Evolutionary conservation across 352 stramenopile genomes (phyloP).

Genomic region (Plasmopara muralis): DNA sequence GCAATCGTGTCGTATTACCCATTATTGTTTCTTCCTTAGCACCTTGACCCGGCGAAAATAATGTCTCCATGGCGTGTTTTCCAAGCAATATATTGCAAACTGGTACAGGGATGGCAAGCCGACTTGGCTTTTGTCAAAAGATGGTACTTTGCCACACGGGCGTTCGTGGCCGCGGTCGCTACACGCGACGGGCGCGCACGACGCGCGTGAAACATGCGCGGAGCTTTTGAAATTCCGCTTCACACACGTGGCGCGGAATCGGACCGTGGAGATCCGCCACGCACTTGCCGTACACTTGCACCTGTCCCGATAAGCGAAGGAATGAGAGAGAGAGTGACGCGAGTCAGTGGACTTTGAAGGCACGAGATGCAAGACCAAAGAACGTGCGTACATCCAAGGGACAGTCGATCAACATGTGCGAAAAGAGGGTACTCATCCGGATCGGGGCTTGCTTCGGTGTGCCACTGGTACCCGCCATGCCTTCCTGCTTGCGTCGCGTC

Average conservation of each 20-base stretch:
- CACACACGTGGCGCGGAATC: slow-evolving; percentile 45
- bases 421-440: slow-evolving; percentile 65
- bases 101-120: slow-evolving; percentile 8
- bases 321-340: neutral
- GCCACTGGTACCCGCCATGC: slow-evolving; percentile 15
- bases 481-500: neutral
- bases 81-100: slow-evolving; percentile 17
- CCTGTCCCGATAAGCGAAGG: slow-evolving; percentile 23
- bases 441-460: slow-evolving; percentile 30
- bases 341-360: too few relatives aligned
- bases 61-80: neutral
- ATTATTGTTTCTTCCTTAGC: neutral
- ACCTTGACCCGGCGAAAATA: too few relatives aligned
- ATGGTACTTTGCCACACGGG: slow-evolving; percentile 6
- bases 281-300: slow-evolving; percentile 76
- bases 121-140: slow-evolving; percentile 1
- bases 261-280: slow-evolving; percentile 56
- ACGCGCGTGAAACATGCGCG: slow-evolving; percentile 56
- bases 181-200: slow-evolving; percentile 29
- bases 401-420: slow-evolving; percentile 59
- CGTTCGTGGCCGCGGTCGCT: neutral
- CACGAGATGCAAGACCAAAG: neutral
- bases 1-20: too few relatives aligned
- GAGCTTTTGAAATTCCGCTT: slow-evolving; percentile 70
- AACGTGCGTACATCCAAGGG: slow-evolving; percentile 42